These are phyloP conservation scores for Sanghuangporus weigelae DNA, from an alignment of 1,284 basidiomycete genomes.

Conservation along the genomic window DNA sequence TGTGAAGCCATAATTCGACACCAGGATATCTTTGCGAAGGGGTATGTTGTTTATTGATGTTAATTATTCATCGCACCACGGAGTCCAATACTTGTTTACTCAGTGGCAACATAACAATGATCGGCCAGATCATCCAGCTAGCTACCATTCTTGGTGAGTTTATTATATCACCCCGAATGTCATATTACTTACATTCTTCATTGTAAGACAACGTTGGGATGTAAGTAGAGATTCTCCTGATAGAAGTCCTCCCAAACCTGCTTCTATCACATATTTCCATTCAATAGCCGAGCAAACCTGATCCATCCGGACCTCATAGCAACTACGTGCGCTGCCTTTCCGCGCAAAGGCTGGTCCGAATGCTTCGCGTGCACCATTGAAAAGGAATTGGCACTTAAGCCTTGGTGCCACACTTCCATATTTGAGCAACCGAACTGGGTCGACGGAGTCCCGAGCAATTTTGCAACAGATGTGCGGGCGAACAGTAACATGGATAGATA, in stretches of 20 bases:
- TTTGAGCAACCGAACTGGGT: slow-evolving; percentile 46
- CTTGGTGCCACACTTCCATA: slow-evolving; percentile 47
- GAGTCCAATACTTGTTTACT: not conserved
- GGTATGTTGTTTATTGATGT: slow-evolving; percentile 25
- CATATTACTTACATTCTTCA: not conserved
- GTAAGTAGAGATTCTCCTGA: slow-evolving; percentile 27
- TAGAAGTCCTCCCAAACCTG: not conserved
- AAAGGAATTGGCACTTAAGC: slow-evolving; percentile 42
- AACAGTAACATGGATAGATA: slow-evolving; percentile 31
- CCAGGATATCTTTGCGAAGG: slow-evolving; percentile 54
- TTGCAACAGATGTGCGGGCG: slow-evolving; percentile 42
- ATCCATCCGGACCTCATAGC: slow-evolving; percentile 40
- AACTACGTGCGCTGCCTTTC: slow-evolving; percentile 37
- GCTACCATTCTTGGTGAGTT: slow-evolving; percentile 43
- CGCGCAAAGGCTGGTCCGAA: slow-evolving; percentile 43
- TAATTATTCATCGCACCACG: not conserved
- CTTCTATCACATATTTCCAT: not conserved
- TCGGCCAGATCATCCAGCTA: slow-evolving; percentile 49
- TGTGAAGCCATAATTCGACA: slow-evolving; percentile 55
- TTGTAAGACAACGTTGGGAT: slow-evolving; percentile 41
- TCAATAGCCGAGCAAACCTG: slow-evolving; percentile 39
- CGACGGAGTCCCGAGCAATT: slow-evolving; percentile 40
- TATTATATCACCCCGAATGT: not conserved
- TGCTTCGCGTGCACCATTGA: slow-evolving; percentile 43
- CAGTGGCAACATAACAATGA: slow-evolving; percentile 46